phyloP scores from a whole-genome alignment of 352 stramenopile species.

The Phytopythium aichiense region DNA sequence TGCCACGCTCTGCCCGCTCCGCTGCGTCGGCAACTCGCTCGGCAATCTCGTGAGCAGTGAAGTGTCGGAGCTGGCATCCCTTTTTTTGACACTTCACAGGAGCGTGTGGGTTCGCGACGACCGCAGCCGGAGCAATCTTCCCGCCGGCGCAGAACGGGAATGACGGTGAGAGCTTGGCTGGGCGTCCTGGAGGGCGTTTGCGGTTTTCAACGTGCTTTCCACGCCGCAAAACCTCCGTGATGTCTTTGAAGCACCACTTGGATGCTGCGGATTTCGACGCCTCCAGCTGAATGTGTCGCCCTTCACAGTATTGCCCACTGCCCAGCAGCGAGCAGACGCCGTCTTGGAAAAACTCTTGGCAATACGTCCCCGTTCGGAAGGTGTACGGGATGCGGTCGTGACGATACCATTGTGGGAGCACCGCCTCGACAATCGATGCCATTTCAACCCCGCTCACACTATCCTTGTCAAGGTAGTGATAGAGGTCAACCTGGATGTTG shows the following conservation, averaged over 20 bases:
- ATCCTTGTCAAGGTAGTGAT: constrained; percentile 20
- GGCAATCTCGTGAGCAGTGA: constrained; percentile 45
- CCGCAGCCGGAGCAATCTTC: constrained; percentile 8
- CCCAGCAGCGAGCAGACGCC: constrained; percentile 32
- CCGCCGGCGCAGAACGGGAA: constrained; percentile 41
- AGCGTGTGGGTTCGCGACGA: constrained; percentile 12
- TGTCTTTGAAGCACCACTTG: constrained; percentile 39
- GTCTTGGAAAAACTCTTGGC: constrained; percentile 39
- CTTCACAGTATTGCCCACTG: constrained; percentile 29
- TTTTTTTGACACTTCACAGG: constrained; percentile 33
- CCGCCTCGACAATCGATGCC: constrained; percentile 7
- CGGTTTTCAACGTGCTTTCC: constrained; percentile 21
- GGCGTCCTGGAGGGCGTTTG: neutral
- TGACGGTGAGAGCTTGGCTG: constrained; percentile 13
- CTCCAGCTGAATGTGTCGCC: constrained; percentile 30
- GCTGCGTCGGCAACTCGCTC: constrained; percentile 44
- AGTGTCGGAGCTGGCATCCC: constrained; percentile 36
- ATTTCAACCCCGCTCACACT: constrained; percentile 1
- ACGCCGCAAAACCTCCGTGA: constrained; percentile 10
- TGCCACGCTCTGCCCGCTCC: constrained; percentile 23
- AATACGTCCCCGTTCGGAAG: constrained; percentile 52
- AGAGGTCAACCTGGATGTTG: constrained; percentile 31
- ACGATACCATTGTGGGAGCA: constrained; percentile 45
- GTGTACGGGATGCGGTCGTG: constrained; percentile 49
- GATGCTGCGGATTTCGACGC: constrained; percentile 4